phyloP scores from a whole-genome alignment of 257 asterid species.

The Solanum pennellii region DNA sequence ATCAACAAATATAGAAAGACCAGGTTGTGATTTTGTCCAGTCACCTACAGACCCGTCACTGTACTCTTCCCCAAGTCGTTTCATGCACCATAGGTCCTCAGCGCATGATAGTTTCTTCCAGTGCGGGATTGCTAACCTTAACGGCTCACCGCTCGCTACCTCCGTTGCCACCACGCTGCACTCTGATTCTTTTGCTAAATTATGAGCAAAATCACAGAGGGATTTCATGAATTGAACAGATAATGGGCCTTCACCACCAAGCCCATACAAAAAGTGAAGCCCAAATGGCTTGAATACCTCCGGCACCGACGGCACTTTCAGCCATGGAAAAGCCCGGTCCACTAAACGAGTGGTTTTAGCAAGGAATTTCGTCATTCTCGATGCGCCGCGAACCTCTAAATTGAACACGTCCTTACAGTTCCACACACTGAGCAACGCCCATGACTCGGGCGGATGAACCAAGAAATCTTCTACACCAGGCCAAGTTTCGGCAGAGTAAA shows the following conservation, averaged over 20 bases:
- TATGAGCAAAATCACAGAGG: conserved; percentile 52
- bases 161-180: conserved; percentile 91
- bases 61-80: conserved; percentile 59
- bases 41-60: conserved; percentile 76
- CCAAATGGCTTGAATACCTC: conserved; percentile 74
- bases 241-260: conserved; percentile 80
- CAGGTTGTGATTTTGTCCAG: conserved; percentile 83
- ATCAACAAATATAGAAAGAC: conserved; percentile 77
- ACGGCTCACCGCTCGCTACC: conserved; percentile 60
- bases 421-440: conserved; percentile 89
- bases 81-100: conserved; percentile 87
- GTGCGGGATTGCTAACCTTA: conserved; percentile 56
- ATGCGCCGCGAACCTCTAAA: conserved; percentile 84
- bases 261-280: conserved; percentile 73
- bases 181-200: conserved; percentile 44
- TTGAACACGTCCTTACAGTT: conserved; percentile 63
- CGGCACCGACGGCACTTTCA: conserved; percentile 64
- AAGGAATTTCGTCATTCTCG: conserved; percentile 29
- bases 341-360: conserved; percentile 45
- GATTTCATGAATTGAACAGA: conserved; percentile 16
- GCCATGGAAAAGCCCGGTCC: conserved; percentile 83
- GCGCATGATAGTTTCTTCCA: conserved; percentile 82
- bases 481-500: conserved; percentile 34
- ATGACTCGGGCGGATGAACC: conserved; percentile 53
- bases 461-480: conserved; percentile 37